Base-by-base conservation (phyloP, 2,329 filamentous ascomycete genomes). In the Fusarium nurragi region DNA sequence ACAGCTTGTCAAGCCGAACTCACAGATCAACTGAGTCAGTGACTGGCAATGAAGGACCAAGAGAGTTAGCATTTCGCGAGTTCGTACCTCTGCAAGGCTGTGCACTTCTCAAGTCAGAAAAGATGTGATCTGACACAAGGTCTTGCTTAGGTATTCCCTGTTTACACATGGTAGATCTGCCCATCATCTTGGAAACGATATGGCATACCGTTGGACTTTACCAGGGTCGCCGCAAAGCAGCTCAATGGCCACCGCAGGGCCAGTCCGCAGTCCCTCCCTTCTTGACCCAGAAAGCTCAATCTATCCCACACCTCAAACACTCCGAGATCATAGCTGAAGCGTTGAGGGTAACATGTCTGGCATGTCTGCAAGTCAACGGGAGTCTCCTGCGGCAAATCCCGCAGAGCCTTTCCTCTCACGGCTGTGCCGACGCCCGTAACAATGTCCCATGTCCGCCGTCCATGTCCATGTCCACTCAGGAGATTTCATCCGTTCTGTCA, bases 161-260 rank as follows among this genome's bases (percentile, higher is more conserved):
- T 48, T 48, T 62, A 63, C 58, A 66, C 61, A 70, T 71, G 67
- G 69, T 55, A 64, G 64, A 70, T 71, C 68, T 68, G 50, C 66
- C 66, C 68, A 71, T 70, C 46, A 68, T 70, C 60, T 41, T 58
- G 66, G 53, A 64, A 43, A 62, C 41, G 18, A 55, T 41, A 44
- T 60, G 47, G 30, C 23, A 60, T 30, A 51, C 40, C 26, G 30
- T 46, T 49, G 51, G 53, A 38, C 18, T 28, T 43, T 30, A 51
- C 40, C 49, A 57, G 52, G 56, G 57, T 44, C 37, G 50, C 43
- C 25, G 18, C 49, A 32, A 44, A 39, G 38, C 47, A 46, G 39
- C 48, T 48, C 50, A 49, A 41, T 60, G 37, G 40, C 44, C 57
- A 60, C 58, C 51, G 45, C 50, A 43, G 36, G 54, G 32, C 38